phyloP scores from a whole-genome alignment of 2,329 filamentous ascomycete species.

The Aspergillus tamarii region DNA sequence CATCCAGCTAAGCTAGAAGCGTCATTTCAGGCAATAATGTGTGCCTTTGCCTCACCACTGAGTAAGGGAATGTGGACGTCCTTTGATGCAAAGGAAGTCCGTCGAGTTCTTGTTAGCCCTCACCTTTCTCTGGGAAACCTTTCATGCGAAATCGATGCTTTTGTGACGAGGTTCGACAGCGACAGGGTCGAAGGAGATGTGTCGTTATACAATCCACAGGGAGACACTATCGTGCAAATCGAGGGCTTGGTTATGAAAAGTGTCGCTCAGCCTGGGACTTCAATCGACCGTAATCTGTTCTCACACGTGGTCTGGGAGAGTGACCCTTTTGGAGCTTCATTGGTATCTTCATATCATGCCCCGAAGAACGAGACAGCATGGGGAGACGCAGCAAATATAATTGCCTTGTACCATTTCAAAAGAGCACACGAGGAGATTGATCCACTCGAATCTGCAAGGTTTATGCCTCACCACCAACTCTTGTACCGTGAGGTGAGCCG shows the following conservation, averaged over 20 bases:
- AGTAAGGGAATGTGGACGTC: not conserved
- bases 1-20: conserved; percentile 5
- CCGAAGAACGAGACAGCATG: not conserved
- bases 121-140: not conserved
- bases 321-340: not conserved
- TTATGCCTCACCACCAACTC: conserved; percentile 3
- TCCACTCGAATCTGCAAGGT: not conserved
- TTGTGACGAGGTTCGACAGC: not conserved
- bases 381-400: not conserved
- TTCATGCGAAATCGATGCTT: not conserved
- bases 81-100: not conserved
- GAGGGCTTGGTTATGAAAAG: conserved; percentile 5
- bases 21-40: conserved; percentile 1
- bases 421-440: not conserved
- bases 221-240: not conserved
- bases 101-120: not conserved
- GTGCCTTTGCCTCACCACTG: conserved; percentile 1
- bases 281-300: not conserved
- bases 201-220: not conserved
- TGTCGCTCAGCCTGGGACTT: not conserved
- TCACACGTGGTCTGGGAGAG: conserved; percentile 2
- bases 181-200: not conserved
- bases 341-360: not conserved
- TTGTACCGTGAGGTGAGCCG: not conserved
- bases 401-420: not conserved